Evolutionary conservation across 192 early-diverging fungal species (phyloP), one percentile per base, ranked within the genome.

Genomic region (Glomus cerebriforme): DNA sequence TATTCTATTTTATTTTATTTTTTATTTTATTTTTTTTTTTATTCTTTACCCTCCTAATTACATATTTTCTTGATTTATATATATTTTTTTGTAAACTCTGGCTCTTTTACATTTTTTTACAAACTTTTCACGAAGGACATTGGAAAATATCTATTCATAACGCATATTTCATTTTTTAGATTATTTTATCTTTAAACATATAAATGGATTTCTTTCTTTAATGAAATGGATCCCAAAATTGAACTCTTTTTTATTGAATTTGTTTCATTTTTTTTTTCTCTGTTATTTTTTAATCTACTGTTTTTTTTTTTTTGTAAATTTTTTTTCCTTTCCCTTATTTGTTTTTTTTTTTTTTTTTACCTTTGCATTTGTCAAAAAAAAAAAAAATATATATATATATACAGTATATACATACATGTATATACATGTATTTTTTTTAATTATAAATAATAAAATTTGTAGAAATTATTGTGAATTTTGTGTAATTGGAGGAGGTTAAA

Each of bases 211-310:
- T 22, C 39, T 43, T 43, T 43, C 10, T 9, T 43, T 43, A 9
- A 54, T 54, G 15, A 54, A 54, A 22, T 54, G 49, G 49, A 54
- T 54, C 49, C 49, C 49, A 83, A 60, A 19, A 83, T 26, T 80
- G 79, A 60, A 71, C 82, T 5, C 73, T 79, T 29, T 83, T 77
- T 63, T 83, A 80, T 75, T 62, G 34, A 7, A 29, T 24, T 27
- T 17, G 15, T 19, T 67, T 26, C 29, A 17, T 66, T 34, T 66
- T 13, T 66, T 19, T 34, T 34, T 34, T 66, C 19, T 19, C 0
- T 34, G 12, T 29, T 34, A 19, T 65, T 34, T 34, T 66, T 66
- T 66, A 29, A 32, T 24, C 64, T 26, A 32, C 15, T 34, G 19
- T 66, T 34, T 66, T 66, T 66, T 66, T 66, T 49, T 49, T 49